Evolutionary conservation across 2,329 filamentous ascomycete species (phyloP).

Genomic region (Ambrosiella cleistominuta): DNA sequence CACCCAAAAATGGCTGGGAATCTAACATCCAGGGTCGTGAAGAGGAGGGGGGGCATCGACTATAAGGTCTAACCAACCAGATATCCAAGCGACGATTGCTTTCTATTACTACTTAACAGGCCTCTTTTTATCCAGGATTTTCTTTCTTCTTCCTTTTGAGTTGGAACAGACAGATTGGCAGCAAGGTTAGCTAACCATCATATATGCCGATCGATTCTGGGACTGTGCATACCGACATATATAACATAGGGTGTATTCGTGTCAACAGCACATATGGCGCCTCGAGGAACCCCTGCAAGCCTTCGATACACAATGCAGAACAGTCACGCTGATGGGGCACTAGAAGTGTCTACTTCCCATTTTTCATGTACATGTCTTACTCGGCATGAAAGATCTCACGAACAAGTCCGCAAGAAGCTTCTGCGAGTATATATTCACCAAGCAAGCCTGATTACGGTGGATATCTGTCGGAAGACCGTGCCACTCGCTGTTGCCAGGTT

Average conservation of each 20-base stretch:
- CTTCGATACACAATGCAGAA: not conserved
- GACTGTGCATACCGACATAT: not conserved
- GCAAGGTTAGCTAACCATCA: not conserved
- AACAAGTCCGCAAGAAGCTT: too few relatives aligned
- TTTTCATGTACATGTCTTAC: too few relatives aligned
- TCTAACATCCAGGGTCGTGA: not conserved
- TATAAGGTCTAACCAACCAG: not conserved
- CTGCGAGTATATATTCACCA: too few relatives aligned
- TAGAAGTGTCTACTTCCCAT: too few relatives aligned
- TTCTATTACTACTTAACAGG: too few relatives aligned
- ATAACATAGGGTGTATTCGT: not conserved
- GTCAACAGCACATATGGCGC: not conserved
- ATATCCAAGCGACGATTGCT: not conserved
- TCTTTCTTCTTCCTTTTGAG: not conserved
- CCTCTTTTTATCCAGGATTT: not conserved
- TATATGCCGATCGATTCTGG: not conserved
- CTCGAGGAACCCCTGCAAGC: not conserved
- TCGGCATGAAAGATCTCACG: too few relatives aligned
- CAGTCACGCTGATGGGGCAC: too few relatives aligned
- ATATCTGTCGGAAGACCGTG: too few relatives aligned
- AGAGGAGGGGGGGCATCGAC: not conserved
- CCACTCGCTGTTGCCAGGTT: too few relatives aligned
- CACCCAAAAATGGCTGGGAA: not conserved
- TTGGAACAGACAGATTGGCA: not conserved
- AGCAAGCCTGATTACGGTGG: too few relatives aligned